Base-by-base conservation (phyloP, 2,329 filamentous ascomycete genomes). In the Colletotrichum tofieldiae region DNA sequence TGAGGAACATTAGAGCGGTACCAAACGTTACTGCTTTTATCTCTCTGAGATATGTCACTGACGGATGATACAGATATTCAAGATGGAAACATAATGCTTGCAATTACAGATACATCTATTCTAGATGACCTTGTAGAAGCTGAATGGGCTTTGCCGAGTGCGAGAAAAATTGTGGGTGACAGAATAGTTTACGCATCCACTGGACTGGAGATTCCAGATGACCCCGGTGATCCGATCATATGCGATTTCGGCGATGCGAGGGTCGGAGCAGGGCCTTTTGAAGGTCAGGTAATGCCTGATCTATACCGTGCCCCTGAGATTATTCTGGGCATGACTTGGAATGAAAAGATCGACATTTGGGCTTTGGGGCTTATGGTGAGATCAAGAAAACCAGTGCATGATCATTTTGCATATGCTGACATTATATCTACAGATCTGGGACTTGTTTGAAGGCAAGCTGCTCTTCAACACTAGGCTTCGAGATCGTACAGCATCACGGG, bases 251-350 rank as follows among this genome's bases (percentile, higher is more conserved):
- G 81, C n/a, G 75, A 77, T 55, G 78, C 79, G 2, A 71, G 73
- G 26, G 64, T 78, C 20, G 77, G 79, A 20, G 73, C 79, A 12
- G 65, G 58, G 3, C 43, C 66, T 5, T 72, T 72, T 11, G 67
- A 77, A 6, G 78, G 78, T 7, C 75, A 79, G 64, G 77, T 81
- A 29, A 81, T 81, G 78, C 81, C 79, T 2, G 75, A 74, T 35
- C 64, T 80, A 16, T 82, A 82, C 67, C 73, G 80, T 43, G 80
- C 79, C 5, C 81, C 80, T 18, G 81, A 82, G 67, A 75, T 82
- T 2, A 78, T 82, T 20, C 41, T 82, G 14, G 77, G 77, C 20
- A 79, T 82, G 73, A 74, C 80, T 35, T 82, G 81, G 80, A 74
- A 75, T 20, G 77, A 76, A 35, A 80, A 79, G 71, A 76, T 82